Evolutionary conservation across 257 asterid genomes (phyloP).

Genomic region (Solanum gandarillasii): DNA sequence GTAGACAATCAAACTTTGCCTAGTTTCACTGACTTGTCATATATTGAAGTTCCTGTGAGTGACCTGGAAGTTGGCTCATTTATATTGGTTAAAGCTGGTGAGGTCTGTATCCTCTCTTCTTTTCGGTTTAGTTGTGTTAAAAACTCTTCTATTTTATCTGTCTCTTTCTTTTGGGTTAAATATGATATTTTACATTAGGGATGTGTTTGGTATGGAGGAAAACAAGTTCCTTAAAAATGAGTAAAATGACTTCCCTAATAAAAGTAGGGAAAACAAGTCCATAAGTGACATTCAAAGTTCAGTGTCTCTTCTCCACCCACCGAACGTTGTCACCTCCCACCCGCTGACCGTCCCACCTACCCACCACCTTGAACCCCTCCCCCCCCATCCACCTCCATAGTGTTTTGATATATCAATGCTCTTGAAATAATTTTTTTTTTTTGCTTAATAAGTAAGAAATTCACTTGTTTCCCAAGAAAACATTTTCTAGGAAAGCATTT

Average conservation of each 20-base stretch:
- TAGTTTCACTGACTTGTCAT: slow-evolving; percentile 57
- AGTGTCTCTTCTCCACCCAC: neutral
- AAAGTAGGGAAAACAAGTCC: neutral
- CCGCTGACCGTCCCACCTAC: neutral
- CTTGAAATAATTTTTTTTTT: neutral
- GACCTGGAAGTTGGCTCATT: slow-evolving; percentile 72
- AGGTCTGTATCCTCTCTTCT: slow-evolving; percentile 59
- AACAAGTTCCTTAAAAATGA: neutral
- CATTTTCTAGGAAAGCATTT: neutral
- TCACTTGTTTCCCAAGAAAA: neutral
- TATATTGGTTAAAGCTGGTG: slow-evolving; percentile 98
- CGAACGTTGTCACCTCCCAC: neutral
- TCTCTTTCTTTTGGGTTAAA: neutral
- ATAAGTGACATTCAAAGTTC: neutral
- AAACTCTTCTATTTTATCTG: neutral
- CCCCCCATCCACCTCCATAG: neutral
- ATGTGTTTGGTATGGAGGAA: neutral
- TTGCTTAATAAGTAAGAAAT: neutral
- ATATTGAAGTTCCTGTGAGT: slow-evolving; percentile 65
- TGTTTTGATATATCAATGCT: neutral
- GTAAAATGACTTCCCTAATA: neutral
- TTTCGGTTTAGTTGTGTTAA: neutral
- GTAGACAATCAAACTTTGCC: slow-evolving; percentile 26
- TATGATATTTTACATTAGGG: neutral
- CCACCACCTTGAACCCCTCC: neutral